Evolutionary conservation across 805 yeast species (phyloP).

Genomic region (Saturnispora ahearnii): DNA sequence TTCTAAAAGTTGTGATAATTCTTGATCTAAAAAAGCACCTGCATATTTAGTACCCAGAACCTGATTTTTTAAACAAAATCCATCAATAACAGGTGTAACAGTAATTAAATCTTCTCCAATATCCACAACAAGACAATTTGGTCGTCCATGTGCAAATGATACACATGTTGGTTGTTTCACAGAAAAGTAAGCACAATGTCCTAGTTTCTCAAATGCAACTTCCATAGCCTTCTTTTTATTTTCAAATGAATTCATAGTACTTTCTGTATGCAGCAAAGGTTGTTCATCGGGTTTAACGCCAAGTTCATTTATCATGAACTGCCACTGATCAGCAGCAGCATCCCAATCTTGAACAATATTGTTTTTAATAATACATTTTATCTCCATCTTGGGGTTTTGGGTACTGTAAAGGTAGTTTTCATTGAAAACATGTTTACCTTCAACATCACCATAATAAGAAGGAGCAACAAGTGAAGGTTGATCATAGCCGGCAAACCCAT

Average conservation of each 20-base stretch:
- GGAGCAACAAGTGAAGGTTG: conserved; percentile 71
- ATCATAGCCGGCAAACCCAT: conserved; percentile 92
- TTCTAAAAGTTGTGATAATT: conserved; percentile 35
- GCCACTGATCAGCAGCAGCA: conserved; percentile 66
- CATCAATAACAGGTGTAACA: conserved; percentile 78
- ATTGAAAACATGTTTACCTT: conserved; percentile 17
- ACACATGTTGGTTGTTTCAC: conserved; percentile 82
- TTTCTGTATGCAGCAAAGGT: conserved; percentile 79
- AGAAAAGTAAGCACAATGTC: conserved; percentile 72
- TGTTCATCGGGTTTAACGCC: conserved; percentile 51
- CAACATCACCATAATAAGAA: conserved; percentile 46
- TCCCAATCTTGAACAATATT: conserved; percentile 79
- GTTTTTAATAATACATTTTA: conserved; percentile 51
- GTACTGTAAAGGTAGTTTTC: conserved; percentile 25
- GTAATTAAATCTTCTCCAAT: conserved; percentile 71
- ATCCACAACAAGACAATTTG: conserved; percentile 79
- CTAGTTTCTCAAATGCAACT: conserved; percentile 54
- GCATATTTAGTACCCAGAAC: conserved; percentile 65
- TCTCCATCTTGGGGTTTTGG: conserved; percentile 44
- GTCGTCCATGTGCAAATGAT: conserved; percentile 82
- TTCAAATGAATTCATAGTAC: conserved; percentile 67
- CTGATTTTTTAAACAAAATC: conserved; percentile 62
- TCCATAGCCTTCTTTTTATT: conserved; percentile 68
- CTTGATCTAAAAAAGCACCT: conserved; percentile 57
- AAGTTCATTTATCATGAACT: conserved; percentile 46